A percentile compares a stretch with the other conserved stretches of the same genome.
These are phyloP conservation scores for Trametes sanguinea DNA, from an alignment of 768 basidiomycete species.

Conservation along the genomic window DNA sequence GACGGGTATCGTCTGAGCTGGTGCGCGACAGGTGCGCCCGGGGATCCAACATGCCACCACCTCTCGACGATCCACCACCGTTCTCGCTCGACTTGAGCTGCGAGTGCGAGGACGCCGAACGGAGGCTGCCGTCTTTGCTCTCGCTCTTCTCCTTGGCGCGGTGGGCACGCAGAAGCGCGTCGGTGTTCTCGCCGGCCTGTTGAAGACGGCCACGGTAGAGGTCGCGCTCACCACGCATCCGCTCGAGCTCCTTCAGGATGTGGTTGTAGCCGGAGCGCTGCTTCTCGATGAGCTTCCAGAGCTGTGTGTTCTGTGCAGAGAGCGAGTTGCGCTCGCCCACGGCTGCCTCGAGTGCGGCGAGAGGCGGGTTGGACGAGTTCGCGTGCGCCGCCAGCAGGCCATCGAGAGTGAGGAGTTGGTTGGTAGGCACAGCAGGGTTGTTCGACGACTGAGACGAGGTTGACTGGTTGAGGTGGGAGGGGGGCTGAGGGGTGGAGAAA, in stretches of 20 bases:
- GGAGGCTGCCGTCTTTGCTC: constrained; percentile 32
- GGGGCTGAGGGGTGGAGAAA: constrained; percentile 24
- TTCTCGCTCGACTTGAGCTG: constrained; percentile 32
- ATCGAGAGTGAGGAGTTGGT: constrained; percentile 49
- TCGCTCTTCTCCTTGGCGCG: constrained; percentile 34
- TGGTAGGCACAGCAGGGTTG: constrained; percentile 30
- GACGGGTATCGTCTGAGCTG: constrained; percentile 40
- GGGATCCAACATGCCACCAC: constrained; percentile 29
- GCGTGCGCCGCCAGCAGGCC: constrained; percentile 58
- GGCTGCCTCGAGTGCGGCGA: constrained; percentile 70
- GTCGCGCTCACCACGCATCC: constrained; percentile 81
- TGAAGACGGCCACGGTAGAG: constrained; percentile 44
- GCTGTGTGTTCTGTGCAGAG: constrained; percentile 81
- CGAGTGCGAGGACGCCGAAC: constrained; percentile 33
- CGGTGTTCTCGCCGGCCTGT: constrained; percentile 46
- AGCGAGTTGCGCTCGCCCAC: constrained; percentile 81
- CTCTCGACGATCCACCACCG: constrained; percentile 20
- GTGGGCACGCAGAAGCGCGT: constrained; percentile 37
- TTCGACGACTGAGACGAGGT: constrained; percentile 14
- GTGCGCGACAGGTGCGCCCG: constrained; percentile 27
- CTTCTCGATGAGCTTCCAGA: constrained; percentile 96
- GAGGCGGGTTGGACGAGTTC: constrained; percentile 51
- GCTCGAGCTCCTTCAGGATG: constrained; percentile 82
- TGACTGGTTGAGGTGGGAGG: constrained; percentile 22
- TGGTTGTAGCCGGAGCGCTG: constrained; percentile 81